These are phyloP conservation scores for Phytophthora foliorum DNA, from an alignment of 352 stramenopile genomes.

Conservation along the genomic window DNA sequence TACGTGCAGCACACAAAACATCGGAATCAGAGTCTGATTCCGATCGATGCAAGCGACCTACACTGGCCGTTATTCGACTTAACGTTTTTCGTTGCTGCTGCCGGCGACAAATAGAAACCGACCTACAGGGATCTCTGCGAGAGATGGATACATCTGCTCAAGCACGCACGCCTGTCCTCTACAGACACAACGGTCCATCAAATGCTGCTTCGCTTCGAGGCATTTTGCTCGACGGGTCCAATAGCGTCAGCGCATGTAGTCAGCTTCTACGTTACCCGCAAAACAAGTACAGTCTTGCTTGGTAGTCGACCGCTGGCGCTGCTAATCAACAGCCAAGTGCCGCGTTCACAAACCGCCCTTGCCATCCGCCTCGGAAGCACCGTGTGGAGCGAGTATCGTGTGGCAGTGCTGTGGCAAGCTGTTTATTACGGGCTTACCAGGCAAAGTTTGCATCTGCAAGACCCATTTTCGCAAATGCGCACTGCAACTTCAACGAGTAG, in stretches of 20 bases:
- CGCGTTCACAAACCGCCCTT: neutral
- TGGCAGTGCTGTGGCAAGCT: neutral
- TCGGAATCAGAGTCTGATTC: neutral
- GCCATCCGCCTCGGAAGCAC: neutral
- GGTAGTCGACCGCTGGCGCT: neutral
- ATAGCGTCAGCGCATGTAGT: neutral
- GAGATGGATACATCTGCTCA: slow-evolving; percentile 8
- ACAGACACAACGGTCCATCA: slow-evolving; percentile 6
- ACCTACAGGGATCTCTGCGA: neutral
- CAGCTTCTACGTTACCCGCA: neutral
- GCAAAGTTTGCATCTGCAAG: neutral
- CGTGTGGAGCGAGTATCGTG: neutral
- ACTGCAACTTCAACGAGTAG: neutral
- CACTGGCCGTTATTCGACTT: too few species aligned
- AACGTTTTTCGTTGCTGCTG: too few species aligned
- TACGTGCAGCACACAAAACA: neutral
- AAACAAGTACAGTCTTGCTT: neutral
- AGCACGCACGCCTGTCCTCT: slow-evolving; percentile 4
- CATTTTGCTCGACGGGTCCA: slow-evolving; percentile 1
- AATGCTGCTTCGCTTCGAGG: neutral
- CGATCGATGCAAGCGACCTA: too few species aligned
- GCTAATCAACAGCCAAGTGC: neutral
- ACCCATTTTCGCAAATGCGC: neutral
- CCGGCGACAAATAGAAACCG: slow-evolving; percentile 12
- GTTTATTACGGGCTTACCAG: neutral